phyloP scores from a whole-genome alignment of 306 rosid genomes.

The Dalbergia oliveri region DNA sequence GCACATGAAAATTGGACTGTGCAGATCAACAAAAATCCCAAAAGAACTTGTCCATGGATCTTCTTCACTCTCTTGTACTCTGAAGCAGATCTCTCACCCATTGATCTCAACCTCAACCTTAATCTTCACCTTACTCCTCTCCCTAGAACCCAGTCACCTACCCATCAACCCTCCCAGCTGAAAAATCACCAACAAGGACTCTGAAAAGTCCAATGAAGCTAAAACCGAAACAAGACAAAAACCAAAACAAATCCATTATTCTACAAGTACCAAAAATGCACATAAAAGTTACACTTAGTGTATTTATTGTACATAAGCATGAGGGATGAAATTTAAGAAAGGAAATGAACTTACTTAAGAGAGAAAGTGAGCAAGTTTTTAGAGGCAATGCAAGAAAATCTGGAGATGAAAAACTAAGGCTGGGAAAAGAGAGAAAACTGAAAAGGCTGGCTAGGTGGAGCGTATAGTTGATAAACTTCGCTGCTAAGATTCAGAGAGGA shows the following conservation, averaged over 20 bases:
- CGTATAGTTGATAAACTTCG: constrained; percentile 45
- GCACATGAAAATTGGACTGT: constrained; percentile 64
- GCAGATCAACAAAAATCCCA: constrained; percentile 64
- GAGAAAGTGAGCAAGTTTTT: constrained; percentile 39
- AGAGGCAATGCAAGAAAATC: constrained; percentile 60
- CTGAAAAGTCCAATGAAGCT: background rate
- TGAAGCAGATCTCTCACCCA: constrained; percentile 72
- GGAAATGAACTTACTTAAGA: constrained; percentile 43
- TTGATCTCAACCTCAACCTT: constrained; percentile 52
- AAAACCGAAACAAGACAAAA: background rate
- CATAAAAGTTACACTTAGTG: background rate
- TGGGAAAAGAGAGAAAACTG: constrained; percentile 17
- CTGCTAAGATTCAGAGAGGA: constrained; percentile 60
- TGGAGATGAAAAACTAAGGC: constrained; percentile 41
- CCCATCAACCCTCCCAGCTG: constrained; percentile 48
- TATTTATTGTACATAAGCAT: constrained; percentile 1
- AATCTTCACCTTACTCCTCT: constrained; percentile 44
- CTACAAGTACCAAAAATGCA: constrained; percentile 37
- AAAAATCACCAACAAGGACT: constrained; percentile 23
- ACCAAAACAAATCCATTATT: constrained; percentile 28
- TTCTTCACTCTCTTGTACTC: constrained; percentile 49
- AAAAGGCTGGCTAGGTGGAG: constrained; percentile 28
- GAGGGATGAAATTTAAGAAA: constrained; percentile 39
- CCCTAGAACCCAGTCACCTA: constrained; percentile 39
- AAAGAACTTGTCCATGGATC: constrained; percentile 55